Evolutionary conservation across 768 basidiomycete species (phyloP), one percentile per base, ranked within the genome.

Genomic region (Kwoniella europaea): DNA sequence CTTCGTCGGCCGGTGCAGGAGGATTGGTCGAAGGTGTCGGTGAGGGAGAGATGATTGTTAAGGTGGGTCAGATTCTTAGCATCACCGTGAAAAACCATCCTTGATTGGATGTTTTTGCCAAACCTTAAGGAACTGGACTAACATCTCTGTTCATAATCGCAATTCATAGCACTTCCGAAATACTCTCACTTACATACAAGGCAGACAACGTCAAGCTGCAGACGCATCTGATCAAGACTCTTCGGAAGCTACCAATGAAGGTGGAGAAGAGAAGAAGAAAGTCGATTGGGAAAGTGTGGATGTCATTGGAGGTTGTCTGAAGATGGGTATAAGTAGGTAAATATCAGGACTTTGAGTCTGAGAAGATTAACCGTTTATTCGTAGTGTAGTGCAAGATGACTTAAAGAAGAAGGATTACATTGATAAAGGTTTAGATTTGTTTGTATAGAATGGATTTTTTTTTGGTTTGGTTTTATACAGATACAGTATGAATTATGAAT

Each of bases 1-100:
- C 94, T 18, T 54, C 63, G 24, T 64, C 75, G 24, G 72, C 55
- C 16, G 72, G 72, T 10, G 62, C 68, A 44, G 90, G 93, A 27
- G 94, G 94, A 20, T 87, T 95, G 46, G 89, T 98, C 70, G 97
- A 98, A 79, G 93, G 93, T 10, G 91, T 94, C 0, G 91, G 94
- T 73, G 91, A 92, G 5, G 92, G 94, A 13, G 95, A 97, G 56
- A 93, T 95, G 91, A 97, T 98, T 27, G 78, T 81, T 55, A 76
- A 74, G 73, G 82, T 83, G 62, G 63, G 81, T 71, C 20, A 2
- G 1, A 16, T 7, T 29, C 18, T 70, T 18, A 43, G 16, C 18
- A 4, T 44, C 13, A 43, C 20, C 13, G 24, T 20, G 42, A n/a
- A 35, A 27, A 24, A 35, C 35, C 35, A 35, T 35, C 7, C 4